Evolutionary conservation across 2,329 filamentous ascomycete genomes (phyloP).

Genomic region (Immersiporthe knoxdaviesiana): DNA sequence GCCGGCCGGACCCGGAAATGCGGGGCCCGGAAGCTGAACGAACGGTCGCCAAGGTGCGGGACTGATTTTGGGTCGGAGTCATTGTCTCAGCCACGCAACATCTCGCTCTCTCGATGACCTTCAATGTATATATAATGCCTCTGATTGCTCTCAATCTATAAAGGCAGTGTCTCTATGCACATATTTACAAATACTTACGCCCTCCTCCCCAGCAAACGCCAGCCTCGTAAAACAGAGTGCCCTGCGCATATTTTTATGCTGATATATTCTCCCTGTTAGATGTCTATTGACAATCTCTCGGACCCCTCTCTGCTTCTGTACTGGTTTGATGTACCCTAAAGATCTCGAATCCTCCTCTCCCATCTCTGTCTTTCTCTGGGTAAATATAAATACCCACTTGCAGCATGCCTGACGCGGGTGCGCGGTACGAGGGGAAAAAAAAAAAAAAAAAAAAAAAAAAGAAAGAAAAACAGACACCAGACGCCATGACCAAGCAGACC

Average conservation of each 20-base stretch:
- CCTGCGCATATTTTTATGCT: neutral
- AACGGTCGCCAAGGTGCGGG: neutral
- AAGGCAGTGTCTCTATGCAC: neutral
- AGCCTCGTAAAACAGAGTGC: neutral
- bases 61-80: neutral
- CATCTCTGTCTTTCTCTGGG: neutral
- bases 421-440: neutral
- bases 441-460: neutral
- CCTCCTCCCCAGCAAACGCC: neutral
- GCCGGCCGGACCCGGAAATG: constrained; percentile 15
- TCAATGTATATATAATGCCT: neutral
- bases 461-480: neutral
- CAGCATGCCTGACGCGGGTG: neutral
- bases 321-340: constrained; percentile 1
- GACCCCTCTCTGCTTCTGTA: neutral
- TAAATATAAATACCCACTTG: neutral
- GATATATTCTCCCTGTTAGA: neutral
- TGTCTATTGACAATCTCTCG: neutral
- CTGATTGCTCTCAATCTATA: neutral
- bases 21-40: neutral
- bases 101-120: neutral
- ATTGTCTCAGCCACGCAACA: no score
- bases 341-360: neutral
- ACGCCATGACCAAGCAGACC: no score
- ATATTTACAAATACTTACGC: no score